Percentiles rank a stretch among this genome's conserved stretches.
Evolutionary conservation across 2,329 filamentous ascomycete species (phyloP).

Genomic region (Alternaria burnsii): DNA sequence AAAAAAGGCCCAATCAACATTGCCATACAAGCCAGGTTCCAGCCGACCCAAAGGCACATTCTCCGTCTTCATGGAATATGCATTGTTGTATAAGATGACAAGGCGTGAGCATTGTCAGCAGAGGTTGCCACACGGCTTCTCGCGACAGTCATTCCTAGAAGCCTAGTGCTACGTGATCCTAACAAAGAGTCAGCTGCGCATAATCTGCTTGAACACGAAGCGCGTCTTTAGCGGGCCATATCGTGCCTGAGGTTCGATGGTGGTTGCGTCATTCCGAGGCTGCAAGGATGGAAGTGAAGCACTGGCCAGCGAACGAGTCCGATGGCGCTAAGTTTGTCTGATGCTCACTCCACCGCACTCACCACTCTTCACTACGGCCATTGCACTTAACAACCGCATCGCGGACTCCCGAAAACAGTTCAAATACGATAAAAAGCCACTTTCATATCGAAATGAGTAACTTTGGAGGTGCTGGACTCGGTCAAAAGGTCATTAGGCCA

Average conservation of each 20-base stretch:
- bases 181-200: no score
- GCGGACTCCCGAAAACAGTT: background rate
- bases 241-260: no score
- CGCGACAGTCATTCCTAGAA: rapidly evolving
- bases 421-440: background rate
- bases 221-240: no score
- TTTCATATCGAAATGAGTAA: conserved; percentile 60
- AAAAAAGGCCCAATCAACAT: no score
- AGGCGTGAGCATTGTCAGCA: rapidly evolving
- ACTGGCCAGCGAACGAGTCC: conserved; percentile 22
- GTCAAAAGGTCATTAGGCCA: conserved; percentile 70
- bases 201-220: rapidly evolving
- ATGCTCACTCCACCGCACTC: conserved; percentile 35
- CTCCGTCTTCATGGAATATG: no score
- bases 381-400: background rate
- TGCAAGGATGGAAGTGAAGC: conserved; percentile 25
- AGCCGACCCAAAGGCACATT: no score
- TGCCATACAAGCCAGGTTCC: no score
- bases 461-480: conserved; percentile 76
- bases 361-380: conserved; percentile 9
- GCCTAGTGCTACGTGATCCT: rapidly evolving
- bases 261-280: conserved; percentile 19
- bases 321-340: conserved; percentile 32
- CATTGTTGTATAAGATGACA: no score
- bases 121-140: no score